A percentile compares a stretch with the other conserved stretches of the same genome.
phyloP scores from a whole-genome alignment of 2,329 filamentous ascomycete genomes.

The Sphaceloma murrayae region DNA sequence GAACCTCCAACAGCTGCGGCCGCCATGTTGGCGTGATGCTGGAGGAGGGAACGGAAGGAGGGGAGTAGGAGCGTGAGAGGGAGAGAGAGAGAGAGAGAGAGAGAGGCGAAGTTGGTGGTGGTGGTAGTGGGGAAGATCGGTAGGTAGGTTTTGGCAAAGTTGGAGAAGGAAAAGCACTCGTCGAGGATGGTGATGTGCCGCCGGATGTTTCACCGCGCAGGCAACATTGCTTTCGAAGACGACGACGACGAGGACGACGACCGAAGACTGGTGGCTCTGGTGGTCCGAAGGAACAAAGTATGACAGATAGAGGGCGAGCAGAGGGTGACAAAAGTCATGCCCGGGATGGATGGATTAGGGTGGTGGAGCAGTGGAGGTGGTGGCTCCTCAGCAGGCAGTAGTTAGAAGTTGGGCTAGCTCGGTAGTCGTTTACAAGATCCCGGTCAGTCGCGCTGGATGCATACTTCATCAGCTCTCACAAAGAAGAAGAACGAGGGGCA shows the following conservation, averaged over 20 bases:
- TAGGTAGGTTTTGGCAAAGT: background rate
- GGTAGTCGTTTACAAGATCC: background rate
- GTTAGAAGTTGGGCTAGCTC: background rate
- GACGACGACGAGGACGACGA: background rate
- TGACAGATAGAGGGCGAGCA: background rate
- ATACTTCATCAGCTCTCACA: too few relatives aligned
- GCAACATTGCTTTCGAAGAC: slow-evolving; percentile 12
- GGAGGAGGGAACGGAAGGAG: slow-evolving; percentile 6
- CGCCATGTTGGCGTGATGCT: slow-evolving; percentile 15
- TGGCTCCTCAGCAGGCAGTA: background rate
- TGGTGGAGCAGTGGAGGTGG: background rate
- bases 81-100: too few relatives aligned
- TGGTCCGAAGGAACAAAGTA: background rate
- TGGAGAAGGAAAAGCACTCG: slow-evolving; percentile 10
- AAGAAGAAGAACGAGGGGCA: too few relatives aligned
- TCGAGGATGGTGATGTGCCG: slow-evolving; percentile 11
- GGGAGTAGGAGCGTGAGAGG: slow-evolving; percentile 1
- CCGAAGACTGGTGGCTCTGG: background rate
- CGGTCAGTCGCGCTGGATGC: too few relatives aligned
- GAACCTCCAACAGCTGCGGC: slow-evolving; percentile 13
- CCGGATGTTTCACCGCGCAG: slow-evolving; percentile 17
- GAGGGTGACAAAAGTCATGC: background rate
- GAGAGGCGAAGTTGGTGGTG: slow-evolving; percentile 14
- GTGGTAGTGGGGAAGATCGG: slow-evolving; percentile 16
- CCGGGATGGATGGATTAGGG: slow-evolving; percentile 4